Evolutionary conservation across 2,329 filamentous ascomycete species (phyloP).

Genomic region (Gnomoniopsis smithogilvyi): DNA sequence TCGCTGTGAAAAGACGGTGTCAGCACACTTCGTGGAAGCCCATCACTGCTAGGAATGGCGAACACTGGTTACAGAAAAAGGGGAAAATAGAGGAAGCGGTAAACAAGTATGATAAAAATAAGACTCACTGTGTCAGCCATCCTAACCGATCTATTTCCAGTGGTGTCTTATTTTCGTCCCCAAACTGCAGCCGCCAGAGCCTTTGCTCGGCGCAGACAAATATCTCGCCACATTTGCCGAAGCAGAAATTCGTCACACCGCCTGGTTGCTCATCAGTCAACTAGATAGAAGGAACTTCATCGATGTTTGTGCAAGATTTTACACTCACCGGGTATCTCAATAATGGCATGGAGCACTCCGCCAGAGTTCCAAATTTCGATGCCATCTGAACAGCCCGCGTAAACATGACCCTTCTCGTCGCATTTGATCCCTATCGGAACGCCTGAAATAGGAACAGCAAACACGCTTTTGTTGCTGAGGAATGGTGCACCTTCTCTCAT

Average conservation of each 20-base stretch:
- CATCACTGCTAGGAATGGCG: background rate
- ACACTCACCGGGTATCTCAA: constrained; percentile 32
- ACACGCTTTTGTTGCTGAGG: constrained; percentile 47
- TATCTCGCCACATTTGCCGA: constrained; percentile 36
- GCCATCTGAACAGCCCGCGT: constrained; percentile 44
- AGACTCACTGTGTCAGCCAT: background rate
- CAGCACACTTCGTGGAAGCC: background rate
- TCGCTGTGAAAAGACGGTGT: background rate
- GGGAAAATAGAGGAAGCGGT: background rate
- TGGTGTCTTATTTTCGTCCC: background rate
- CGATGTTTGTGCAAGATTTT: no score
- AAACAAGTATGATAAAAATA: background rate
- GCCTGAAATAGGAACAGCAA: constrained; percentile 45
- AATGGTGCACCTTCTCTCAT: constrained; percentile 34
- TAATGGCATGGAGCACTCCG: constrained; percentile 40
- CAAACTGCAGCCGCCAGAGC: constrained; percentile 40
- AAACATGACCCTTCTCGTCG: constrained; percentile 42
- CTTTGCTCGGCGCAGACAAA: constrained; percentile 46
- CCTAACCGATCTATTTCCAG: background rate
- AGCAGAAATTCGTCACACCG: constrained; percentile 43
- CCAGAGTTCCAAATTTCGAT: constrained; percentile 46
- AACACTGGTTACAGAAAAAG: no score
- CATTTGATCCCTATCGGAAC: constrained; percentile 41
- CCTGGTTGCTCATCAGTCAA: constrained; percentile 20
- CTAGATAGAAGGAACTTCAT: background rate